These are phyloP conservation scores for Collybiopsis confluens DNA, from an alignment of 768 basidiomycete species.

Conservation along the genomic window DNA sequence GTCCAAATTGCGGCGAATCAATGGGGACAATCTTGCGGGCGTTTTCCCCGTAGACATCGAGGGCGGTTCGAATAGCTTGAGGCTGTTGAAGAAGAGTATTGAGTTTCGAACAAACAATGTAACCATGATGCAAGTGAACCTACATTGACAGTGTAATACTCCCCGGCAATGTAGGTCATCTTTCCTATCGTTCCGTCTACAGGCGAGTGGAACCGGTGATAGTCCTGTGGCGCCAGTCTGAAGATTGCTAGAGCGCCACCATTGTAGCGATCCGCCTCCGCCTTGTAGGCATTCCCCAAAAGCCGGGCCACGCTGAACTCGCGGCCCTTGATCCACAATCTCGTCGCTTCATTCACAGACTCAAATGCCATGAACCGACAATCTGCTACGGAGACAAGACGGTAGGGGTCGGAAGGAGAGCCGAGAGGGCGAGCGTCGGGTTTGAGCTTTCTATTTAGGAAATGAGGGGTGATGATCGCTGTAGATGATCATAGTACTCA, in stretches of 20 bases:
- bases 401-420: constrained; percentile 64
- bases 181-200: constrained; percentile 81
- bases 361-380: constrained; percentile 96
- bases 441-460: constrained; percentile 70
- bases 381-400: constrained; percentile 88
- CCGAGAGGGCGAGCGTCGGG: constrained; percentile 74
- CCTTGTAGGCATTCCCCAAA: constrained; percentile 68
- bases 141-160: constrained; percentile 96
- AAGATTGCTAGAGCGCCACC: constrained; percentile 89
- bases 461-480: constrained; percentile 3
- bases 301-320: constrained; percentile 82
- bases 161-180: constrained; percentile 81
- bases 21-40: constrained; percentile 90
- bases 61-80: constrained; percentile 84
- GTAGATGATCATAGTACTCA: constrained; percentile 15
- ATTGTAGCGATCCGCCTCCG: constrained; percentile 62
- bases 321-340: constrained; percentile 95
- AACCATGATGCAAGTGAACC: constrained; percentile 18
- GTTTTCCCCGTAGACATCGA: constrained; percentile 96
- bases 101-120: neutral
- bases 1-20: constrained; percentile 83
- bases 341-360: constrained; percentile 78
- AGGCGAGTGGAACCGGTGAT: constrained; percentile 89
- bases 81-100: constrained; percentile 43
- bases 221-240: constrained; percentile 90